A percentile compares a stretch with the other conserved stretches of the same genome.
phyloP scores from a whole-genome alignment of 768 basidiomycete species.

The Rhodotorula kratochvilovae region DNA sequence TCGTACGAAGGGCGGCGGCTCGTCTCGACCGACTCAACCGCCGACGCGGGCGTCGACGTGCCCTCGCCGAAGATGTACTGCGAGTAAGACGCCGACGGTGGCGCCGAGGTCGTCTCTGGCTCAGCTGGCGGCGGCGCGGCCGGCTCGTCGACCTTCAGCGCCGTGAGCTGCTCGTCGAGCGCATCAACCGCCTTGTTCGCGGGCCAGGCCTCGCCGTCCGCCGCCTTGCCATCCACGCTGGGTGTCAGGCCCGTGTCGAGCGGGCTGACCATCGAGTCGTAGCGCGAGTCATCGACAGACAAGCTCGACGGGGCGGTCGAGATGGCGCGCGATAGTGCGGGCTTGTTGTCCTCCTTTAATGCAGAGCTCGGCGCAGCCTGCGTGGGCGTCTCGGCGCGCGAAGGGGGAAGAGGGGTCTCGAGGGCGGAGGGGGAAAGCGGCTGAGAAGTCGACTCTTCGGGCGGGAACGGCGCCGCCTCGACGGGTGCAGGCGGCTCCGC shows the following conservation, averaged over 20 bases:
- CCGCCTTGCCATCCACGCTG: not conserved
- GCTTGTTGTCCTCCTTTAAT: not conserved
- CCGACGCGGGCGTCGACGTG: not conserved
- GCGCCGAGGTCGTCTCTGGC: not conserved
- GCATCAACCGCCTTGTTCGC: slow-evolving; percentile 17
- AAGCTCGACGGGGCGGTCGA: slow-evolving; percentile 12
- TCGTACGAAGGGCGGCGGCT: not conserved
- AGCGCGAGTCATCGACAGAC: slow-evolving; percentile 6
- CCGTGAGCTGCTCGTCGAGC: slow-evolving; percentile 13
- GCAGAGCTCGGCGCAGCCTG: not conserved
- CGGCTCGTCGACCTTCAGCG: not conserved
- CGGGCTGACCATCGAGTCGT: slow-evolving; percentile 36
- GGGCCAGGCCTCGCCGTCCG: slow-evolving; percentile 13
- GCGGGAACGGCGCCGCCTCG: not conserved
- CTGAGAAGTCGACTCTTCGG: not conserved
- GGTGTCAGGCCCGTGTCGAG: slow-evolving; percentile 24
- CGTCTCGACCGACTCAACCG: not conserved
- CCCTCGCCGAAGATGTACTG: slow-evolving; percentile 31
- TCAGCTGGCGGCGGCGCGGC: not conserved
- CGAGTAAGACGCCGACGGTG: slow-evolving; percentile 1
- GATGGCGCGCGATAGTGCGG: slow-evolving; percentile 5
- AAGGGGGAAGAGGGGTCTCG: slow-evolving; percentile 23
- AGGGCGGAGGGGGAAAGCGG: not conserved
- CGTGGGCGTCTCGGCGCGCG: not conserved
- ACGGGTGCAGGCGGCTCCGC: no score